These are phyloP conservation scores for Pseudevernia furfuracea DNA, from an alignment of 495 filamentous ascomycete species.

Conservation along the genomic window DNA sequence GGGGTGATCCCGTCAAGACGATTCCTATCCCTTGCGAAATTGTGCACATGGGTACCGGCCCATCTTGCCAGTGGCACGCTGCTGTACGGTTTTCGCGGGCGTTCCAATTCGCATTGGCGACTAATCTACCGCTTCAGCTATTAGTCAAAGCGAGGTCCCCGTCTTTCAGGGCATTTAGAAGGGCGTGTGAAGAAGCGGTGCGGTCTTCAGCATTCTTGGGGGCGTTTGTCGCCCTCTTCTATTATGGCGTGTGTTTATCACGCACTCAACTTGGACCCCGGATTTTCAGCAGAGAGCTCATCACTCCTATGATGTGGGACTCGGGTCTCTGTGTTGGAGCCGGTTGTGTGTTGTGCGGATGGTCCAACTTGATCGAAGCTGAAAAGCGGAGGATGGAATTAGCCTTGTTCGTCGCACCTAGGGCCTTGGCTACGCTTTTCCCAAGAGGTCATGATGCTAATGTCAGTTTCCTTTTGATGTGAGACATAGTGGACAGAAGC, in stretches of 20 bases:
- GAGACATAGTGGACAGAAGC: slow-evolving; percentile 3
- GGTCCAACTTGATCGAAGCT: slow-evolving; percentile 74
- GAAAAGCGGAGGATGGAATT: slow-evolving; percentile 65
- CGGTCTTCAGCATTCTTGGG: slow-evolving; percentile 79
- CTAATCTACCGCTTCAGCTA: slow-evolving; percentile 74
- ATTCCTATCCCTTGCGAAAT: slow-evolving; percentile 80
- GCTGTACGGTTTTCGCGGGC: slow-evolving; percentile 59
- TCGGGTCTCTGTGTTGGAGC: slow-evolving; percentile 64
- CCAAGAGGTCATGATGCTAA: slow-evolving; percentile 64
- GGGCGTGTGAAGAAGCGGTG: slow-evolving; percentile 52
- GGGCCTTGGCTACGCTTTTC: slow-evolving; percentile 68
- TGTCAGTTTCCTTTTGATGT: slow-evolving; percentile 32
- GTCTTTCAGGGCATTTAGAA: slow-evolving; percentile 35
- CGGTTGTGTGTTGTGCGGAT: slow-evolving; percentile 75
- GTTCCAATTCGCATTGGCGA: slow-evolving; percentile 67
- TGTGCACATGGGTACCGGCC: slow-evolving; percentile 74
- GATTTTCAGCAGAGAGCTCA: slow-evolving; percentile 46
- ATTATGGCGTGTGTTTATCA: slow-evolving; percentile 80
- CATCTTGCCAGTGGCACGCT: slow-evolving; percentile 74
- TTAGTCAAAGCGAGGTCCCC: slow-evolving; percentile 52
- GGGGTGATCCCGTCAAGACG: slow-evolving; percentile 69
- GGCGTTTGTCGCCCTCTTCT: slow-evolving; percentile 74
- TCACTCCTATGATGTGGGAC: slow-evolving; percentile 55
- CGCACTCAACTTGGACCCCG: slow-evolving; percentile 72
- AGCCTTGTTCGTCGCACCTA: slow-evolving; percentile 76